Percentiles rank a stretch among this genome's conserved stretches.
Evolutionary conservation across 2,329 filamentous ascomycete genomes (phyloP).

Genomic region (Colletotrichum tropicicola): DNA sequence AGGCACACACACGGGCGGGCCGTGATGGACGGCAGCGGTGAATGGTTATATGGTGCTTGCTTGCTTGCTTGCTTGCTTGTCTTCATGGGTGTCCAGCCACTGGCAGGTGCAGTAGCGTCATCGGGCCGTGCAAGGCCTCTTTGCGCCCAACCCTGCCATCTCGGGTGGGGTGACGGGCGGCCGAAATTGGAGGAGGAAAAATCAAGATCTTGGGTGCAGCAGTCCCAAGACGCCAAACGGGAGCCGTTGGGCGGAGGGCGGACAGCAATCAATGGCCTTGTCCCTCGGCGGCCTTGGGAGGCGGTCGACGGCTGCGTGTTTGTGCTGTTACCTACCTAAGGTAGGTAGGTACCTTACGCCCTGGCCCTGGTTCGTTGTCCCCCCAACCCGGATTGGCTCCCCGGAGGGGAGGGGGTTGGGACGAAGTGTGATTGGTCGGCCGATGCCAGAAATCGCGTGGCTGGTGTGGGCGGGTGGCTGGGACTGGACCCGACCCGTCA

Average conservation of each 20-base stretch:
- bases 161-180: background rate
- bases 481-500: conserved; percentile 6
- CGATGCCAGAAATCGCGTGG: conserved; percentile 18
- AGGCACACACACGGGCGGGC: background rate
- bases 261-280: conserved; percentile 1
- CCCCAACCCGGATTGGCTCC: conserved; percentile 18
- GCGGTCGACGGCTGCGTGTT: background rate
- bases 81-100: conserved; percentile 23
- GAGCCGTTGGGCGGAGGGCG: too few species aligned
- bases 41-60: conserved; percentile 30
- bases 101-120: conserved; percentile 31
- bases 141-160: conserved; percentile 13
- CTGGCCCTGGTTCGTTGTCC: conserved; percentile 20
- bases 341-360: too few species aligned
- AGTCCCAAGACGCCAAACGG: background rate
- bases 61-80: too few species aligned
- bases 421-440: conserved; percentile 15
- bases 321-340: too few species aligned
- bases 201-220: conserved; percentile 3
- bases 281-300: background rate
- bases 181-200: conserved; percentile 5
- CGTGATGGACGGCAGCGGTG: conserved; percentile 6
- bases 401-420: background rate
- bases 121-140: conserved; percentile 23
- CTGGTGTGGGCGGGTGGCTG: conserved; percentile 31